Percentiles rank a stretch among this genome's conserved stretches.
phyloP scores from a whole-genome alignment of 495 filamentous ascomycete species.

The Aspergillus sclerotioniger region DNA sequence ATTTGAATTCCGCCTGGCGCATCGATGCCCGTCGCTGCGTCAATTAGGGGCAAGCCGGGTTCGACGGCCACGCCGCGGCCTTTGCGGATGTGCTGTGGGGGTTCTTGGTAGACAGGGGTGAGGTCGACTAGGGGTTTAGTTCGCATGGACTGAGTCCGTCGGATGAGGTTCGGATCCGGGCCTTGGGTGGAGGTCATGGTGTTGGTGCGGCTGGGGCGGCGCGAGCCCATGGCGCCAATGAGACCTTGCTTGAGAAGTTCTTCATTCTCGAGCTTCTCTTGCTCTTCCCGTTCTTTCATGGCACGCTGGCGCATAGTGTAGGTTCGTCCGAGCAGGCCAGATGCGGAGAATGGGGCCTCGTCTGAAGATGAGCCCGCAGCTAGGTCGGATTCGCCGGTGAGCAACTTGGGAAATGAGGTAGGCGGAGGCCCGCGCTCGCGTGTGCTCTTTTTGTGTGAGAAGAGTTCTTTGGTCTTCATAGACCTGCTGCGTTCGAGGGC shows the following conservation, averaged over 20 bases:
- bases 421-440: conserved; percentile 47
- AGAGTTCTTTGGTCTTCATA: conserved; percentile 24
- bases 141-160: conserved; percentile 31
- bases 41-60: conserved; percentile 59
- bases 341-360: conserved; percentile 50
- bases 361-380: conserved; percentile 28
- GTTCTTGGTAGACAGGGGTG: conserved; percentile 68
- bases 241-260: conserved; percentile 29
- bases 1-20: conserved; percentile 42
- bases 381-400: conserved; percentile 30
- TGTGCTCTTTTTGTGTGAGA: conserved; percentile 34
- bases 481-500: conserved; percentile 20
- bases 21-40: conserved; percentile 60
- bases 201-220: conserved; percentile 28
- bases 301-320: conserved; percentile 61
- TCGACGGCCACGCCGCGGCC: conserved; percentile 68
- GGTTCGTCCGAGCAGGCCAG: conserved; percentile 59
- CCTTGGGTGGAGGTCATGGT: conserved; percentile 35
- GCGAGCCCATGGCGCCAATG: conserved; percentile 15
- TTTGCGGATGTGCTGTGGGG: conserved; percentile 66
- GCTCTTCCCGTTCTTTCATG: conserved; percentile 53
- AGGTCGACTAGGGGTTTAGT: conserved; percentile 72
- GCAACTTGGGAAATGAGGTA: conserved; percentile 37
- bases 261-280: conserved; percentile 36
- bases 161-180: conserved; percentile 24